Conservation (phyloP, 2,329 filamentous ascomycete species). For the Alternaria incomplexa region DNA sequence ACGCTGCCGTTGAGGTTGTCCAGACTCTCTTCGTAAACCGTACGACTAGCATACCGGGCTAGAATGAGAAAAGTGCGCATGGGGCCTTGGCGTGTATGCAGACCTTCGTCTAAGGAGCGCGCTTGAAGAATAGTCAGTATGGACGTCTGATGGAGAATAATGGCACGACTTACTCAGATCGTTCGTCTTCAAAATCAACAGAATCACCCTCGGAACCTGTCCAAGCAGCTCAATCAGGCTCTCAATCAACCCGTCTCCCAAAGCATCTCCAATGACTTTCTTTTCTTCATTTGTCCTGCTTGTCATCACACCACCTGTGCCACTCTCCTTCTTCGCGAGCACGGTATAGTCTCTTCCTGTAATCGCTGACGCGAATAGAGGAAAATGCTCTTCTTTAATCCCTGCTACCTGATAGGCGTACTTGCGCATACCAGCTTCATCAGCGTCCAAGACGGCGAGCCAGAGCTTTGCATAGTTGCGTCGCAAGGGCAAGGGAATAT, state of each 20-base stretch:
- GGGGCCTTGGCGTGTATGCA: conserved; percentile 73
- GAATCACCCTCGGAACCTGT: conserved; percentile 86
- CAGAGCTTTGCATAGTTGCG: conserved; percentile 95
- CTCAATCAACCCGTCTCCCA: conserved; percentile 87
- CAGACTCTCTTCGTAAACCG: conserved; percentile 67
- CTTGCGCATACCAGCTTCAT: conserved; percentile 83
- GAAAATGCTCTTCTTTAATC: conserved; percentile 87
- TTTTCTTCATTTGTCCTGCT: conserved; percentile 78
- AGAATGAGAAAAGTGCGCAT: conserved; percentile 69
- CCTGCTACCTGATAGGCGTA: conserved; percentile 90
- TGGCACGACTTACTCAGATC: conserved; percentile 72
- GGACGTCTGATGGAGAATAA: neutral
- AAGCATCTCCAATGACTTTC: conserved; percentile 79
- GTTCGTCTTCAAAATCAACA: conserved; percentile 97
- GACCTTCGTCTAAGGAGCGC: conserved; percentile 87
- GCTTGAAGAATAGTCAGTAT: conserved; percentile 52
- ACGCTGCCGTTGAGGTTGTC: conserved; percentile 59
- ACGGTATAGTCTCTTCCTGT: conserved; percentile 90
- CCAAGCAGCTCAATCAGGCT: conserved; percentile 88
- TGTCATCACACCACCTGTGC: conserved; percentile 50
- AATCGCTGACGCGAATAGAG: conserved; percentile 93
- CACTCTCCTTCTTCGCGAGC: conserved; percentile 60
- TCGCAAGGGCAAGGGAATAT: conserved; percentile 79
- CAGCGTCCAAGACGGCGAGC: conserved; percentile 91
- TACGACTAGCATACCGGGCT: conserved; percentile 66